These are phyloP conservation scores for Coprinellus micaceus DNA, from an alignment of 768 basidiomycete species.

Conservation along the genomic window DNA sequence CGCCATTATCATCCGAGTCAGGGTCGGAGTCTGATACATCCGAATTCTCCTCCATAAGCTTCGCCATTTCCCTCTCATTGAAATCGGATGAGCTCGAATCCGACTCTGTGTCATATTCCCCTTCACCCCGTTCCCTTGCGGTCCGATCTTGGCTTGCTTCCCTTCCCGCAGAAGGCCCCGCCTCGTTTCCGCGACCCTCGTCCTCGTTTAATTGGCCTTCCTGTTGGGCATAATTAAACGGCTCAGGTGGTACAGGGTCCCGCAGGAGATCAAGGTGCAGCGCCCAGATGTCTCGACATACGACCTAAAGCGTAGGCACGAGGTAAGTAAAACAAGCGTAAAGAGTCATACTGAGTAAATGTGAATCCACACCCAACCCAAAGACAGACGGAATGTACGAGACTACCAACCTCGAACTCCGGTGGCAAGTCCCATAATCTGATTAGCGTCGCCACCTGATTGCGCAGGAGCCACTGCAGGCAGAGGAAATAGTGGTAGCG, in stretches of 20 bases:
- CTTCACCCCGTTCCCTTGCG: constrained; percentile 12
- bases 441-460: constrained; percentile 64
- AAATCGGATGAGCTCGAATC: constrained; percentile 9
- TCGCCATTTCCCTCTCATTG: constrained; percentile 16
- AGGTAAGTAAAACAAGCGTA: neutral
- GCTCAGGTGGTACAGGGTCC: constrained; percentile 58
- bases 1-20: constrained; percentile 13
- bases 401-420: constrained; percentile 66
- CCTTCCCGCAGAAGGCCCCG: neutral
- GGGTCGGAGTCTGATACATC: constrained; percentile 16
- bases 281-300: constrained; percentile 82
- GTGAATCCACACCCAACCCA: neutral
- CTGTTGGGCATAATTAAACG: constrained; percentile 43
- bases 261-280: constrained; percentile 64
- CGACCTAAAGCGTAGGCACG: constrained; percentile 45
- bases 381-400: neutral
- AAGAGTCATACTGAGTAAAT: neutral
- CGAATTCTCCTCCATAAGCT: constrained; percentile 15
- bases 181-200: neutral
- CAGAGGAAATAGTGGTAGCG: constrained; percentile 81
- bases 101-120: neutral
- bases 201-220: constrained; percentile 8
- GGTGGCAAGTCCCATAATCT: constrained; percentile 67
- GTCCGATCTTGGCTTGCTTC: neutral
- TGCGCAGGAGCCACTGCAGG: constrained; percentile 75